These are phyloP conservation scores for Cudoniella acicularis DNA, from an alignment of 495 filamentous ascomycete species.

Conservation along the genomic window DNA sequence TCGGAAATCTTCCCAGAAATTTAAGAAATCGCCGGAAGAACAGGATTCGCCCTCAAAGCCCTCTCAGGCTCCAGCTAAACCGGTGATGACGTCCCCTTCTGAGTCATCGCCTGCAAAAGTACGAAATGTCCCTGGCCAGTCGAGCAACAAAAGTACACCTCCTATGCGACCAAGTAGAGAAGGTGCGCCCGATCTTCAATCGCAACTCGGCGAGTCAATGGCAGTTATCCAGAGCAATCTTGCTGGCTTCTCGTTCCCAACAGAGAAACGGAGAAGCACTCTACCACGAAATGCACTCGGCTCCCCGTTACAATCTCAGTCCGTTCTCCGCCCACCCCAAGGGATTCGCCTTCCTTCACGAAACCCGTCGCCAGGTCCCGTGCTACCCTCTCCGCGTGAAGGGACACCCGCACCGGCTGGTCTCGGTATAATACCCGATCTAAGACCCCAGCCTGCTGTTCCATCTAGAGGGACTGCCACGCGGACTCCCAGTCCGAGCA, in stretches of 20 bases:
- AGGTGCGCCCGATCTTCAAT: slow-evolving; percentile 62
- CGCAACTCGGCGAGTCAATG: slow-evolving; percentile 53
- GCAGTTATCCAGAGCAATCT: slow-evolving; percentile 80
- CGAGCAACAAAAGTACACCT: slow-evolving; percentile 30
- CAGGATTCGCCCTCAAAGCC: slow-evolving; percentile 30
- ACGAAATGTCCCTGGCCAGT: background rate
- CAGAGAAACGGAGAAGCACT: slow-evolving; percentile 16
- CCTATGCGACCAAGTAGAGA: slow-evolving; percentile 76
- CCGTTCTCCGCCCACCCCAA: slow-evolving; percentile 1
- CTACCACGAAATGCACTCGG: background rate
- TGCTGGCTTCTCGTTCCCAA: slow-evolving; percentile 28
- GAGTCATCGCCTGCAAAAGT: background rate
- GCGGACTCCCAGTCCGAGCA: slow-evolving; percentile 46
- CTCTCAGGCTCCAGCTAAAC: slow-evolving; percentile 28
- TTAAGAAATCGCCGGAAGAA: slow-evolving; percentile 32
- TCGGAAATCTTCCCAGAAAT: slow-evolving; percentile 60
- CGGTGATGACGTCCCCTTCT: slow-evolving; percentile 17
- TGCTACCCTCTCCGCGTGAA: slow-evolving; percentile 38
- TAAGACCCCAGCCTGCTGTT: slow-evolving; percentile 24
- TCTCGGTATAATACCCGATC: slow-evolving; percentile 28
- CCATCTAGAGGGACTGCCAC: slow-evolving; percentile 19
- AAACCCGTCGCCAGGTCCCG: slow-evolving; percentile 22
- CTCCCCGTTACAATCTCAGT: slow-evolving; percentile 15
- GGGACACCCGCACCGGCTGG: slow-evolving; percentile 35
- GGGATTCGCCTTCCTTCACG: slow-evolving; percentile 39